Evolutionary conservation across 345 rosid species (phyloP).

Genomic region (Rubroshorea leprosula): DNA sequence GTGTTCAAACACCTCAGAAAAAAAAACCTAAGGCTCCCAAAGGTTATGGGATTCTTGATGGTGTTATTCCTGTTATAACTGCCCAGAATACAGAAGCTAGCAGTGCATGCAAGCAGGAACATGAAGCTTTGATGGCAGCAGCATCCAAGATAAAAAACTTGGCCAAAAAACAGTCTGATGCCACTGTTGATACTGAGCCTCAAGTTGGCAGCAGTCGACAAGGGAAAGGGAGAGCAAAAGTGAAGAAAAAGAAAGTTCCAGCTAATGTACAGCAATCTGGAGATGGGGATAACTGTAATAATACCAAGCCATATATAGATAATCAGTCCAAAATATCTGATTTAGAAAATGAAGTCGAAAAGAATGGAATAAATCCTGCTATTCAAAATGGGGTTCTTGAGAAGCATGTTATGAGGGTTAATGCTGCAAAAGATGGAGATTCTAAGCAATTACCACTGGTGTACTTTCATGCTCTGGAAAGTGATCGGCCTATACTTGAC

Average conservation of each 20-base stretch:
- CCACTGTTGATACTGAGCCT: constrained; percentile 36
- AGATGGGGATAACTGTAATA: constrained; percentile 23
- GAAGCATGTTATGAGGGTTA: constrained; percentile 19
- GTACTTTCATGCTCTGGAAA: constrained; percentile 77
- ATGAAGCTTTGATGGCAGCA: constrained; percentile 67
- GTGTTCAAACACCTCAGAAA: constrained; percentile 58
- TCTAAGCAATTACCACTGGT: constrained; percentile 59
- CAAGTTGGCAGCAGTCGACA: constrained; percentile 24
- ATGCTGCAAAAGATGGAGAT: constrained; percentile 7
- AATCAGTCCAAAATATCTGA: constrained; percentile 31
- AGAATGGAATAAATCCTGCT: constrained; percentile 27
- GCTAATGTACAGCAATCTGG: constrained; percentile 20
- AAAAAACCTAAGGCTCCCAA: constrained; percentile 72
- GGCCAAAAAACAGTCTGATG: constrained; percentile 30
- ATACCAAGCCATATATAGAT: constrained; percentile 17
- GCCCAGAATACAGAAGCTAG: constrained; percentile 60
- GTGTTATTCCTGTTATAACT: constrained; percentile 60
- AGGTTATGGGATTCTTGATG: constrained; percentile 96
- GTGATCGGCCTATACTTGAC: constrained; percentile 76
- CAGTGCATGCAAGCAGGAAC: constrained; percentile 69
- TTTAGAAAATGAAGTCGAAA: constrained; percentile 33
- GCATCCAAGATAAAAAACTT: constrained; percentile 59
- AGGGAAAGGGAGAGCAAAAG: constrained; percentile 42
- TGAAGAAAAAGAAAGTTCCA: constrained; percentile 32
- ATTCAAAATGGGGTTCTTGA: constrained; percentile 18